Conservation (phyloP, 1,284 basidiomycete genomes). For the Wallemia ichthyophaga region DNA sequence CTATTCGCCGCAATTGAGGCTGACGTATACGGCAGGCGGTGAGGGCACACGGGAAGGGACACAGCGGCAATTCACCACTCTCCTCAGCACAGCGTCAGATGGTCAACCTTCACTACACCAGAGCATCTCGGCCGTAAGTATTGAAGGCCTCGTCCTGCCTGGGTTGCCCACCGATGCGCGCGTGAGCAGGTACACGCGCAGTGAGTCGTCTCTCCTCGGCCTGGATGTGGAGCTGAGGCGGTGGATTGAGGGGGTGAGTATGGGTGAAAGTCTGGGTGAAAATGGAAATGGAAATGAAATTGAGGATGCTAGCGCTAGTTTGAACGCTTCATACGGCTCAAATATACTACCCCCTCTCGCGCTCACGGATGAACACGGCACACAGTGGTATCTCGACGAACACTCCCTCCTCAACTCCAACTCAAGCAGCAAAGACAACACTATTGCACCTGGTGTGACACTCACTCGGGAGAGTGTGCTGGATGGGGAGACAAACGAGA, state of each 20-base stretch:
- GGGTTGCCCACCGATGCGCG: not conserved
- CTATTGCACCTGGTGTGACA: not conserved
- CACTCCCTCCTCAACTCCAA: not conserved
- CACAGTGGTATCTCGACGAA: not conserved
- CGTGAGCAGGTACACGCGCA: not conserved
- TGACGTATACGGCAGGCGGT: not conserved
- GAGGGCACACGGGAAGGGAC: too few species aligned
- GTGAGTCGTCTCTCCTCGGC: not conserved
- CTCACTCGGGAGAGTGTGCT: not conserved
- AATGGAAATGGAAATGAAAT: too few species aligned
- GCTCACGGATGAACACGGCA: not conserved
- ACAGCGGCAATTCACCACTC: not conserved
- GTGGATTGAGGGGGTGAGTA: not conserved
- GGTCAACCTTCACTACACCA: not conserved
- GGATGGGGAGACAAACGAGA: slow-evolving; percentile 4
- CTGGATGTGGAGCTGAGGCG: not conserved
- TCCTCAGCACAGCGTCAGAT: not conserved
- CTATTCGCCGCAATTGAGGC: not conserved
- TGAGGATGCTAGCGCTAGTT: too few species aligned
- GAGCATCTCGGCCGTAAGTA: not conserved
- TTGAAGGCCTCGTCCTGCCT: not conserved
- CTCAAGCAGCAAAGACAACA: too few species aligned
- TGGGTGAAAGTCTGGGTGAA: too few species aligned
- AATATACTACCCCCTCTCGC: not conserved
- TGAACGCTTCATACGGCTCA: too few species aligned